Percentiles rank a stretch among this genome's conserved stretches.
Conservation (phyloP, 352 stramenopile genomes). For the Albugo laibachii region DNA sequence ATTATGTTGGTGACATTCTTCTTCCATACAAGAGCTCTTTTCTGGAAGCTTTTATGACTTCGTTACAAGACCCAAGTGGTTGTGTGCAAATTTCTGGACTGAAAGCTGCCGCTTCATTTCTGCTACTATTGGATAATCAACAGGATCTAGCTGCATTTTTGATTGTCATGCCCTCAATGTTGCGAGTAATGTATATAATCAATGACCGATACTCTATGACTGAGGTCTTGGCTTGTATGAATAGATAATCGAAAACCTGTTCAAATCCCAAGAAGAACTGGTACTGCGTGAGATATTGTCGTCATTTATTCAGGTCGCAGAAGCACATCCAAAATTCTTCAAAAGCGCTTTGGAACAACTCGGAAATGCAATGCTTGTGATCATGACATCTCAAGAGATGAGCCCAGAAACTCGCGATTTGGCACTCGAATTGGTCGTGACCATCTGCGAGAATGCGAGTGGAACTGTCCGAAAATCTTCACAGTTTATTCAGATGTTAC, state of each 20-base stretch:
- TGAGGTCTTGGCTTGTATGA: not conserved
- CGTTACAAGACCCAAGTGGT: conserved; percentile 34
- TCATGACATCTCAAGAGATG: conserved; percentile 27
- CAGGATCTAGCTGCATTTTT: conserved; percentile 46
- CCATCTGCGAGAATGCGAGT: conserved; percentile 56
- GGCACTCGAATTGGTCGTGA: conserved; percentile 64
- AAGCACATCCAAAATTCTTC: conserved; percentile 72
- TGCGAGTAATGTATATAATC: conserved; percentile 16
- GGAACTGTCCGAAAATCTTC: conserved; percentile 64
- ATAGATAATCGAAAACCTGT: conserved; percentile 46
- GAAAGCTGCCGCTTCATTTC: conserved; percentile 47
- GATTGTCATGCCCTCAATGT: conserved; percentile 46
- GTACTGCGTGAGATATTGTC: conserved; percentile 54
- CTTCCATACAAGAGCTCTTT: conserved; percentile 62
- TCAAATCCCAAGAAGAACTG: conserved; percentile 33
- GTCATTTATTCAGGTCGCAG: conserved; percentile 47
- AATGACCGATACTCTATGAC: conserved; percentile 2
- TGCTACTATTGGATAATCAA: conserved; percentile 50
- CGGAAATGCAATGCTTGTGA: conserved; percentile 58
- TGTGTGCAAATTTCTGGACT: conserved; percentile 53
- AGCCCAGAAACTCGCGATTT: conserved; percentile 56
- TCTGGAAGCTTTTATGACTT: conserved; percentile 50
- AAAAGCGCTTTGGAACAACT: conserved; percentile 43
- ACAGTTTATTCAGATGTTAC: conserved; percentile 34
- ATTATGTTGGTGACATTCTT: conserved; percentile 45